These are phyloP conservation scores for Candida montana DNA, from an alignment of 805 yeast species.

Conservation along the genomic window DNA sequence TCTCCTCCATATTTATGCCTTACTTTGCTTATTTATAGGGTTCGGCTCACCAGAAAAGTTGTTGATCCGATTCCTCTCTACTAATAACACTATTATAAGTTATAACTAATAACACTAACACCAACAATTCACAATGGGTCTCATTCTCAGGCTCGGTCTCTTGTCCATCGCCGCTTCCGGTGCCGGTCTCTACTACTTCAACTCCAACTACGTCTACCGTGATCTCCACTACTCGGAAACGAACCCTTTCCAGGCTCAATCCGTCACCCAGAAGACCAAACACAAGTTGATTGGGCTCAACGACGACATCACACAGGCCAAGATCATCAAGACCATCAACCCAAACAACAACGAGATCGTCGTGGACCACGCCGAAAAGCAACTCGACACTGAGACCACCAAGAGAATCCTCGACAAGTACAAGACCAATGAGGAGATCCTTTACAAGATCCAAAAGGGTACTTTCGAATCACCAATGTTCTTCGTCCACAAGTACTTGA, in stretches of 20 bases:
- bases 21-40: too few relatives aligned
- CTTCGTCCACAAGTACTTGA: slow-evolving; percentile 19
- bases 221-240: slow-evolving; percentile 18
- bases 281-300: slow-evolving; percentile 32
- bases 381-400: slow-evolving; percentile 36
- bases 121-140: too few relatives aligned
- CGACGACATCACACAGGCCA: slow-evolving; percentile 50
- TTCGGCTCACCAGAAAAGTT: too few relatives aligned
- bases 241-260: slow-evolving; percentile 4
- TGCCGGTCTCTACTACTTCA: background rate
- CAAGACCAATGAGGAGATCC: slow-evolving; percentile 19
- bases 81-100: too few relatives aligned
- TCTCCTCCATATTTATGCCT: too few relatives aligned
- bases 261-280: background rate
- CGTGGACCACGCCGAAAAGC: slow-evolving; percentile 2
- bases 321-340: slow-evolving; percentile 37
- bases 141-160: too few relatives aligned
- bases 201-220: slow-evolving; percentile 1
- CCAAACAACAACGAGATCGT: slow-evolving; percentile 18
- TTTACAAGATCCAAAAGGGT: slow-evolving; percentile 18
- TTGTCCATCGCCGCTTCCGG: background rate
- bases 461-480: slow-evolving; percentile 21
- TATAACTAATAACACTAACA: too few relatives aligned
- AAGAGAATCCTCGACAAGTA: slow-evolving; percentile 14
- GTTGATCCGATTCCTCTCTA: too few relatives aligned